Evolutionary conservation across 73 alveolate species (phyloP).

Genomic region (Paramecium pentaurelia): DNA sequence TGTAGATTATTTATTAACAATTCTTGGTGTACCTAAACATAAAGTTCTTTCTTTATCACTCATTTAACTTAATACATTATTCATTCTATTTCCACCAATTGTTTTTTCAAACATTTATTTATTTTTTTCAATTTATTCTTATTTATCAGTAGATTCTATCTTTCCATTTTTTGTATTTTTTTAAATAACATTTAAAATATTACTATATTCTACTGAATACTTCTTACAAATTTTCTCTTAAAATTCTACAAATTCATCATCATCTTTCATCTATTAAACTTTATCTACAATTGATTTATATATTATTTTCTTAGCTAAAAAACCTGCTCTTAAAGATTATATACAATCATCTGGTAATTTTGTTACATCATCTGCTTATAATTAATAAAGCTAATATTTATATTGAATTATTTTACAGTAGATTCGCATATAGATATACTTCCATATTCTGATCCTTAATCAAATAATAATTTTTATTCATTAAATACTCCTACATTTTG

Average conservation of each 20-base stretch:
- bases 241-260: not conserved
- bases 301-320: not conserved
- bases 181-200: not conserved
- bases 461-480: conserved; percentile 26
- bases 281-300: not conserved
- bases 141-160: conserved; percentile 8
- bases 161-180: conserved; percentile 43
- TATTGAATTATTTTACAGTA: not conserved
- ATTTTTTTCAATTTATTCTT: conserved; percentile 22
- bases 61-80: not conserved
- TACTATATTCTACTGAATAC: not conserved
- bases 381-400: not conserved
- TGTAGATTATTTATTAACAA: not conserved
- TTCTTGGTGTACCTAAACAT: conserved; percentile 44
- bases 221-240: not conserved
- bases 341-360: conserved; percentile 25
- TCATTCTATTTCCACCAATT: conserved; percentile 27
- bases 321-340: not conserved
- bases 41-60: conserved; percentile 42
- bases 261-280: not conserved
- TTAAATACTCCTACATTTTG: not conserved
- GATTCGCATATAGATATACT: not conserved
- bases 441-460: not conserved
- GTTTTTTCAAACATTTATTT: conserved; percentile 38
- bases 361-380: not conserved